phyloP scores from a whole-genome alignment of 75 land plant genomes.

The Pseudotsuga menziesii region DNA sequence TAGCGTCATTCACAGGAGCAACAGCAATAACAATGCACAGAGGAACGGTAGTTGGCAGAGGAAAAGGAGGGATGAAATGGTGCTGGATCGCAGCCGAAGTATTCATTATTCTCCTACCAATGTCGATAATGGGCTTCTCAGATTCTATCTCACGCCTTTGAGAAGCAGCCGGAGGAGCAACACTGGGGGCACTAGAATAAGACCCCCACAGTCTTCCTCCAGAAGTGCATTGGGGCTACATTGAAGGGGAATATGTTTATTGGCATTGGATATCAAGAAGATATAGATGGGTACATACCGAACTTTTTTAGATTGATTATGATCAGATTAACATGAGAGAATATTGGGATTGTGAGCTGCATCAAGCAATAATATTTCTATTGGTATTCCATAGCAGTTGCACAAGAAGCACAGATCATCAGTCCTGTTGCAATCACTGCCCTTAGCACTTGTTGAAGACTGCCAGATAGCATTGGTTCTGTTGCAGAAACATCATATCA shows the following conservation, averaged over 20 bases:
- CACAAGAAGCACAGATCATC: not conserved
- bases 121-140: conserved; percentile 41
- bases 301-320: not conserved
- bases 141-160: conserved; percentile 63
- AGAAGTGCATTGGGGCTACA: conserved; percentile 26
- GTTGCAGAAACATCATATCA: conserved; percentile 2
- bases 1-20: conserved; percentile 8
- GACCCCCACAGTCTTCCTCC: conserved; percentile 31
- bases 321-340: not conserved
- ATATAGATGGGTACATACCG: not conserved
- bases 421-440: not conserved
- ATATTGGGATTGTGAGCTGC: conserved; percentile 5
- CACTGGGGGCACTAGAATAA: conserved; percentile 13
- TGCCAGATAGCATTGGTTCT: not conserved
- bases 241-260: not conserved
- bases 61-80: conserved; percentile 38
- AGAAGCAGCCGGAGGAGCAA: conserved; percentile 42
- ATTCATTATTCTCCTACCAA: conserved; percentile 58
- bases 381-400: not conserved
- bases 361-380: not conserved
- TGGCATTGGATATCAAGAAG: conserved; percentile 4
- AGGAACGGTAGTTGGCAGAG: conserved; percentile 26
- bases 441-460: too few relatives aligned
- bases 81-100: conserved; percentile 57
- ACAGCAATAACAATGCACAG: conserved; percentile 18